Base-by-base conservation (phyloP, 441 rosid species). In the Mallotus repandus region DNA sequence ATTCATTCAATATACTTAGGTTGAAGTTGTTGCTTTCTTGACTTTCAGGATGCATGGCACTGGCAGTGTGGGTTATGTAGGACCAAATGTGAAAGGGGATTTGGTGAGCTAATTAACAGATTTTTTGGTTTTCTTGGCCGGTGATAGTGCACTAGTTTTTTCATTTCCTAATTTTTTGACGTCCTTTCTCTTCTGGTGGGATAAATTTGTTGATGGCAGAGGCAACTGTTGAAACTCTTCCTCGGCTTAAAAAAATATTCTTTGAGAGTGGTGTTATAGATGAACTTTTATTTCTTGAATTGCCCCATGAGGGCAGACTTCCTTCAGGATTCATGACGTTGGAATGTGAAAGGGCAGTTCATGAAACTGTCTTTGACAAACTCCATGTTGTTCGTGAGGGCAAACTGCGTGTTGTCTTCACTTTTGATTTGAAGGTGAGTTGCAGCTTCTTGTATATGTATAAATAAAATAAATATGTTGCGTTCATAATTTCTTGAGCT, bases 1-100 rank as follows among this genome's bases (percentile, higher is more conserved):
- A 14, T 15, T 1, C 12, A 9, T 50, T 4, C 45, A 50, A 18
- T 66, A 50, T 66, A 7, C 58, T 19, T 66, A 14, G 45, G 45
- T 67, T 52, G 43, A 67, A 67, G 58, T 50, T 66, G 55, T 70
- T 75, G n/a, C 9, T 63, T 10, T 67, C 53, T 66, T 35, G 1
- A 70, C 32, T 77, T 81, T 70, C 88, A 93, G 94, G 98, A 88
- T 75, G 89, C 85, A 50, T 91, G 98, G 98, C 91, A 91, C 63
- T 93, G 98, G 98, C 91, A 91, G 64, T 93, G 98, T 78, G 96
- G 87, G 67, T 82, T 93, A 68, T 93, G 97, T 74, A 83, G 86
- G 56, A 85, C 88, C 65, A 89, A 88, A 79, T 90, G 96, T 63
- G 97, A 97, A 73, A 88, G 89, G 78, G 98, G 98, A 45, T 91